A percentile compares a stretch with the other conserved stretches of the same genome.
Conservation (phyloP, 805 yeast genomes). For the Cyberlindnera mycetangii region DNA sequence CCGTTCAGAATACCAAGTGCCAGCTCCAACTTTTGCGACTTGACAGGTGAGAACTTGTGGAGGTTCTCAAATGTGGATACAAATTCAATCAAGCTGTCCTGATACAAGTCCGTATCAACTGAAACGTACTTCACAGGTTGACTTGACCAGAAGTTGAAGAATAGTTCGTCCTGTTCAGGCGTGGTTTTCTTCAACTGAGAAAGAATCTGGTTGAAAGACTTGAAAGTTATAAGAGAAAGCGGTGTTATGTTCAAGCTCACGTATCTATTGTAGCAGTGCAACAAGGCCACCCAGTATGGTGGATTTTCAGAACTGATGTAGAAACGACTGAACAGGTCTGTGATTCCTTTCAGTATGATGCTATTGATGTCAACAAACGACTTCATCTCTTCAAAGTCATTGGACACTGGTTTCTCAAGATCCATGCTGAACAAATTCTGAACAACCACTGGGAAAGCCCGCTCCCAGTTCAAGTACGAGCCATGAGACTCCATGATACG, state of each 20-base stretch:
- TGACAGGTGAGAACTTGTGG: constrained; percentile 33
- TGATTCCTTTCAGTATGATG: constrained; percentile 62
- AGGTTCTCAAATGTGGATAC: constrained; percentile 52
- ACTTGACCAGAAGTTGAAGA: constrained; percentile 51
- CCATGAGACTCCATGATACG: constrained; percentile 77
- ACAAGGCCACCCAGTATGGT: constrained; percentile 54
- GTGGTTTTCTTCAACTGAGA: constrained; percentile 33
- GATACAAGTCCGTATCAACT: constrained; percentile 40
- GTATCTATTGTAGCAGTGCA: constrained; percentile 45
- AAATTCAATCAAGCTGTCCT: constrained; percentile 57
- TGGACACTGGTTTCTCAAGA: constrained; percentile 15
- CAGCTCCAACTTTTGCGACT: constrained; percentile 38
- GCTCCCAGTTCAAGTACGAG: constrained; percentile 57
- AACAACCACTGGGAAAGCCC: constrained; percentile 64
- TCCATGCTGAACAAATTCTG: constrained; percentile 41
- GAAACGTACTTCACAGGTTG: constrained; percentile 45
- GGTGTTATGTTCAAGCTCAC: constrained; percentile 45
- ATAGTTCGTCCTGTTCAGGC: constrained; percentile 32
- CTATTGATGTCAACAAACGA: constrained; percentile 62
- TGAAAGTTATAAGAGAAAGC: constrained; percentile 54
- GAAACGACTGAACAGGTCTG: constrained; percentile 56
- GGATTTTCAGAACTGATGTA: constrained; percentile 35
- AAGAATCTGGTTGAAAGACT: constrained; percentile 48
- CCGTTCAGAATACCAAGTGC: constrained; percentile 60
- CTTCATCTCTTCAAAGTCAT: constrained; percentile 29